A percentile compares a stretch with the other conserved stretches of the same genome.
phyloP scores from a whole-genome alignment of 768 basidiomycete species.

The Russula emetica region DNA sequence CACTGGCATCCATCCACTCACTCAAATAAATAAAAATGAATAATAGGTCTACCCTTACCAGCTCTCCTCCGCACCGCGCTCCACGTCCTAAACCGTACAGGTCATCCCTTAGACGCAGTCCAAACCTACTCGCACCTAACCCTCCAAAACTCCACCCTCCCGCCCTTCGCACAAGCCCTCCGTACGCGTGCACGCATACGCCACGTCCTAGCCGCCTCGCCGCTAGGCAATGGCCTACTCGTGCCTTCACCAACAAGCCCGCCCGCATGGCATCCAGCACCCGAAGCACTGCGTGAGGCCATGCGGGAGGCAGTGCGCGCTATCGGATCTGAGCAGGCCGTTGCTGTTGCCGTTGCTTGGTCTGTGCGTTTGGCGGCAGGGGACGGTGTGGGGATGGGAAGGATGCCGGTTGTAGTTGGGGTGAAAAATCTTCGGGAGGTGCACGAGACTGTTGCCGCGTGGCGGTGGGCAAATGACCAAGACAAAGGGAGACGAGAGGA shows the following conservation, averaged over 20 bases:
- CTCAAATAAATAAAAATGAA: neutral
- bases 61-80: slow-evolving; percentile 80
- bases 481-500: slow-evolving; percentile 36
- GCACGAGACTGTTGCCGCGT: slow-evolving; percentile 64
- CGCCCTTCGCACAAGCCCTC: slow-evolving; percentile 53
- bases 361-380: slow-evolving; percentile 43
- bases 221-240: slow-evolving; percentile 80
- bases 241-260: slow-evolving; percentile 39
- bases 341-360: slow-evolving; percentile 70
- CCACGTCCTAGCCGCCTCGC: slow-evolving; percentile 74
- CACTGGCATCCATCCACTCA: neutral
- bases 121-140: slow-evolving; percentile 80
- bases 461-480: slow-evolving; percentile 49
- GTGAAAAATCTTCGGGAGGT: slow-evolving; percentile 69
- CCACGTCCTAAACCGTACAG: slow-evolving; percentile 46
- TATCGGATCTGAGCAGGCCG: slow-evolving; percentile 44
- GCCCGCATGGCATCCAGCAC: slow-evolving; percentile 77
- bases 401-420: slow-evolving; percentile 66
- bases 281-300: slow-evolving; percentile 45
- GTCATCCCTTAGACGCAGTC: slow-evolving; percentile 66
- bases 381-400: neutral
- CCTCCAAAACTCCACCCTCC: slow-evolving; percentile 64
- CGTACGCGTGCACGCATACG: slow-evolving; percentile 57
- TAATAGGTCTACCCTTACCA: slow-evolving; percentile 71
- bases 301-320: slow-evolving; percentile 37